Conservation (phyloP, 169 alveolate species). For the Plasmodium vivax region DNA sequence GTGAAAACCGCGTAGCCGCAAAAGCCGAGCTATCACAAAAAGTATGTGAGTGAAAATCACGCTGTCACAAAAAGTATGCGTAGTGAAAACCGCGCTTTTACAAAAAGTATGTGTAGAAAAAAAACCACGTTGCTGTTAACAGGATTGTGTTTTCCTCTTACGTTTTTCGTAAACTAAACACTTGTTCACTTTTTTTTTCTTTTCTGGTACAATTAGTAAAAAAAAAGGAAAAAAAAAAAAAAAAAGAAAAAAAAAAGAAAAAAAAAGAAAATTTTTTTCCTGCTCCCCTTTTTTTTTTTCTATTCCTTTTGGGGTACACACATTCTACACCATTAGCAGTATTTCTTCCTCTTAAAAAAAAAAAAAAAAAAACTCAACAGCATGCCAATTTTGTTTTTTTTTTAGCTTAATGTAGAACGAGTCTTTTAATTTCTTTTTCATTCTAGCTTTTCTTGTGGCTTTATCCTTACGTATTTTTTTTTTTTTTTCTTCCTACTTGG, state of each 20-base stretch:
- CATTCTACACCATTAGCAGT: constrained; percentile 25
- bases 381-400: neutral
- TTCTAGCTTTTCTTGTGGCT: neutral
- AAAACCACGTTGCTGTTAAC: neutral
- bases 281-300: neutral
- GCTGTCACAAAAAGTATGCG: neutral
- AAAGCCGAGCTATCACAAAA: neutral
- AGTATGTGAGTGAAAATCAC: neutral
- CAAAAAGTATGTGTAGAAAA: neutral
- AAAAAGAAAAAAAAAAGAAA: neutral
- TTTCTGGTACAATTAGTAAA: constrained; percentile 13
- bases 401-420: constrained; percentile 29
- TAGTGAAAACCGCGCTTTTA: neutral
- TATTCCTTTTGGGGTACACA: neutral
- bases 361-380: neutral
- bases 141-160: constrained; percentile 5
- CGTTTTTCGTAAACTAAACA: constrained; percentile 10
- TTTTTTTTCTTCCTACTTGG: neutral
- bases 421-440: constrained; percentile 23
- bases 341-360: neutral
- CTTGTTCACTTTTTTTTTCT: constrained; percentile 15
- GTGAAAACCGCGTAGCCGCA: no score
- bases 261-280: no score
- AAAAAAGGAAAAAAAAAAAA: constrained; percentile 5
- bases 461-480: neutral